These are phyloP conservation scores for Xylariaceae sp. DNA, from an alignment of 2,329 filamentous ascomycete species.

Conservation along the genomic window DNA sequence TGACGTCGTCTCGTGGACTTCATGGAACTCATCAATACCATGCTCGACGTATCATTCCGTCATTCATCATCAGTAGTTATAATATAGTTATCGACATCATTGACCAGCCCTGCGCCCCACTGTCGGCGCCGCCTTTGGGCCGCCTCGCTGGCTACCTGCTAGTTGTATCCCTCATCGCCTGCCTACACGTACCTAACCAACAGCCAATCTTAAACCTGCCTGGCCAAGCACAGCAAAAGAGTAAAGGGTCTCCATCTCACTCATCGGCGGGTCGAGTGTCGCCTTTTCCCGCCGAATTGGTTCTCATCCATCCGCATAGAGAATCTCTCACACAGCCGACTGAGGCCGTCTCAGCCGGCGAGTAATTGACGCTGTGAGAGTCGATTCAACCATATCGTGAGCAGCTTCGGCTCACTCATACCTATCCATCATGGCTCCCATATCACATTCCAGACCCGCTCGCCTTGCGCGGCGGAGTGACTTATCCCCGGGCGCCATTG, in stretches of 20 bases:
- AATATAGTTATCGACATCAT: constrained; percentile 8
- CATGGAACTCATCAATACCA: constrained; percentile 19
- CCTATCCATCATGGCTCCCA: constrained; percentile 24
- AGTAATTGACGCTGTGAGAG: constrained; percentile 1
- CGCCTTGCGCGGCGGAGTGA: constrained; percentile 30
- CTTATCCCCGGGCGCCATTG: constrained; percentile 36
- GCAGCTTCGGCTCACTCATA: constrained; percentile 11
- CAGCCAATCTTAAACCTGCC: too few relatives aligned
- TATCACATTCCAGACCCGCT: constrained; percentile 19
- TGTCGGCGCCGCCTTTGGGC: constrained; percentile 23
- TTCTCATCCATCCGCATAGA: constrained; percentile 3
- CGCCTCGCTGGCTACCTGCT: constrained; percentile 4
- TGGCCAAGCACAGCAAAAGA: too few relatives aligned
- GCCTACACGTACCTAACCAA: too few relatives aligned
- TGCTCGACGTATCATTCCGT: constrained; percentile 10
- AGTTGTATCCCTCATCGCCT: neutral
- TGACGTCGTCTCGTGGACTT: constrained; percentile 31
- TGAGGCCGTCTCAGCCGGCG: neutral
- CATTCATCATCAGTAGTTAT: constrained; percentile 6
- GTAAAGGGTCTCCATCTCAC: too few relatives aligned
- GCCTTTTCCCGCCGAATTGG: constrained; percentile 2
- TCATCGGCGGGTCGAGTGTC: constrained; percentile 4
- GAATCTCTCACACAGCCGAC: neutral
- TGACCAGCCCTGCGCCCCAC: constrained; percentile 14
- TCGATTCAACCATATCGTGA: constrained; percentile 2